These are phyloP conservation scores for Ascochyta fabae DNA, from an alignment of 2,329 filamentous ascomycete genomes.

Conservation along the genomic window DNA sequence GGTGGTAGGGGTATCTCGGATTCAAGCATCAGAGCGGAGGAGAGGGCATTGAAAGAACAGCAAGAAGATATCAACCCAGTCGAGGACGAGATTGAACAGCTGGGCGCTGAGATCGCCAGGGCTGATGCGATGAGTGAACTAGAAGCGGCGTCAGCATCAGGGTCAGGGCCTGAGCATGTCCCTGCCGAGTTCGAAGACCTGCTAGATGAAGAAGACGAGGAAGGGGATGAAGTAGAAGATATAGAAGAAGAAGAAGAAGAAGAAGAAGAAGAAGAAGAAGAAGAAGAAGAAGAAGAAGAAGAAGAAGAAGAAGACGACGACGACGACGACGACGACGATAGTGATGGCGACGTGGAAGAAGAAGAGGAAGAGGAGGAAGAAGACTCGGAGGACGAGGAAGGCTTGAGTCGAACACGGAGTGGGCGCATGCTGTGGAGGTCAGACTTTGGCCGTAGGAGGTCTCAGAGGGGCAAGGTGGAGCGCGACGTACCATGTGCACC, in stretches of 20 bases:
- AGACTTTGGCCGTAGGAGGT: conserved; percentile 55
- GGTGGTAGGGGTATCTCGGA: conserved; percentile 62
- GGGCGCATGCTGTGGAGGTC: conserved; percentile 56
- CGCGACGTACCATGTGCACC: conserved; percentile 61
- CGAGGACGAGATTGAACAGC: conserved; percentile 54
- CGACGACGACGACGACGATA: conserved; percentile 34
- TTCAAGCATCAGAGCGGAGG: conserved; percentile 49
- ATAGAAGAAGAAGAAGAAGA: conserved; percentile 8
- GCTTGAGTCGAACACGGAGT: conserved; percentile 44
- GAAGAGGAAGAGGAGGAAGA: conserved; percentile 43
- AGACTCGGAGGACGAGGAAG: conserved; percentile 41
- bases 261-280: conserved; percentile 20
- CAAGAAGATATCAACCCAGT: conserved; percentile 58
- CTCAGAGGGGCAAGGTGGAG: conserved; percentile 59
- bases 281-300: conserved; percentile 31
- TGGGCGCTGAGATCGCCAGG: conserved; percentile 37
- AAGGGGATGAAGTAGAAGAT: conserved; percentile 30
- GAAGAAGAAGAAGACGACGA: conserved; percentile 39
- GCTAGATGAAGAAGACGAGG: conserved; percentile 41
- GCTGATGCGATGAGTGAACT: conserved; percentile 18
- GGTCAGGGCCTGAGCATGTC: not conserved
- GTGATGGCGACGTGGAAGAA: conserved; percentile 41
- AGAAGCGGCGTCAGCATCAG: conserved; percentile 10
- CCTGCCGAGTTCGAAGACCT: conserved; percentile 10
- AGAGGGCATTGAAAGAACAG: conserved; percentile 45